A percentile compares a stretch with the other conserved stretches of the same genome.
Evolutionary conservation across 169 alveolate species (phyloP).

Genomic region (Sarcocystis neurona): DNA sequence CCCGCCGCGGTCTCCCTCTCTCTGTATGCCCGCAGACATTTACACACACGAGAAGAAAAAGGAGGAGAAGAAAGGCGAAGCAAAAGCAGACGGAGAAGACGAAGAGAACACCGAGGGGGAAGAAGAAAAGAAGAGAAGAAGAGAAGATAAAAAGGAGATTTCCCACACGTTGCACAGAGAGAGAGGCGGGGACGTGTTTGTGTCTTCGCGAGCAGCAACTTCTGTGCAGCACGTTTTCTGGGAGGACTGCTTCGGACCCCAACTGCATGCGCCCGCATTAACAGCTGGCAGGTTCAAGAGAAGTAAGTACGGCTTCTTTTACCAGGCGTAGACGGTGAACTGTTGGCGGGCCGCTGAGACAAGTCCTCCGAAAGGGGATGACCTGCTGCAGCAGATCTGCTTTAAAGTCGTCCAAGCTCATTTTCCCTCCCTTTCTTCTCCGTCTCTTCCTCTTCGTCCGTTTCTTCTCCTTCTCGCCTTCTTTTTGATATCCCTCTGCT

Average conservation of each 20-base stretch:
- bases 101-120: background rate
- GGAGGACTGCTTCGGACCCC: background rate
- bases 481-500: background rate
- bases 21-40: too few relatives aligned
- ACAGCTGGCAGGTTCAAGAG: background rate
- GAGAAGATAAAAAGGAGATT: background rate
- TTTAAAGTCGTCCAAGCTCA: conserved; percentile 58
- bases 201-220: background rate
- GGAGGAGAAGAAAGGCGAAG: too few relatives aligned
- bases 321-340: conserved; percentile 65
- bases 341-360: conserved; percentile 36
- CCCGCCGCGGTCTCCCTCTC: too few relatives aligned
- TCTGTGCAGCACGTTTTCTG: too few relatives aligned
- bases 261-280: background rate
- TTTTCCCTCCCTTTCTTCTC: background rate
- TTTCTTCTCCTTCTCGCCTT: background rate
- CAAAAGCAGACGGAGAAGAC: background rate
- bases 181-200: background rate
- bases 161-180: background rate
- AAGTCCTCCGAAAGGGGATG: conserved; percentile 60
- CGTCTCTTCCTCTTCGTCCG: background rate
- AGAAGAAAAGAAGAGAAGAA: background rate
- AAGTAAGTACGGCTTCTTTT: background rate
- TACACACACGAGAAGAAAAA: too few relatives aligned
- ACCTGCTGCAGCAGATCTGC: conserved; percentile 58